Percentiles rank a stretch among this genome's conserved stretches.
These are phyloP conservation scores for Suillus sp. DNA, from an alignment of 768 basidiomycete species.

Conservation along the genomic window DNA sequence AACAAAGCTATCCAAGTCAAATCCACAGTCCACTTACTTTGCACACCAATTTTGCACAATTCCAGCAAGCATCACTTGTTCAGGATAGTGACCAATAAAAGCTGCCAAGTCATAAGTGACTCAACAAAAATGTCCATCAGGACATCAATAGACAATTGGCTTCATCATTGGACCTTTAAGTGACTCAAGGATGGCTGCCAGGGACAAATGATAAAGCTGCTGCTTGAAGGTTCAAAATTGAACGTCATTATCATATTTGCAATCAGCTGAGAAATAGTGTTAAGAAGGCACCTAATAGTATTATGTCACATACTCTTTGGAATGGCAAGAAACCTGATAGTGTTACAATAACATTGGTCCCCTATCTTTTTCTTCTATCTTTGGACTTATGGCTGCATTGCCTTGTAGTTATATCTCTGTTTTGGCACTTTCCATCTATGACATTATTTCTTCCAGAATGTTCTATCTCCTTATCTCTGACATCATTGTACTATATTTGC, in stretches of 20 bases:
- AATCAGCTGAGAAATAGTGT: conserved; percentile 15
- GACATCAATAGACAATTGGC: conserved; percentile 26
- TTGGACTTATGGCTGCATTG: too few relatives aligned
- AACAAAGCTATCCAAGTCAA: too few relatives aligned
- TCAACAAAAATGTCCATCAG: conserved; percentile 34
- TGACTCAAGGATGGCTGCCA: conserved; percentile 29
- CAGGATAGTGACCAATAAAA: conserved; percentile 45
- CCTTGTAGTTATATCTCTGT: too few relatives aligned
- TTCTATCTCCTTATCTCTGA: too few relatives aligned
- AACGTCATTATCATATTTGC: conserved; percentile 3
- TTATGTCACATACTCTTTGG: conserved; percentile 35
- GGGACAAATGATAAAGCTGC: conserved; percentile 28
- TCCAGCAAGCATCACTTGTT: conserved; percentile 37
- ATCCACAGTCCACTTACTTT: too few relatives aligned
- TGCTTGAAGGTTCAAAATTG: conserved; percentile 25
- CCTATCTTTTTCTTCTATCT: too few relatives aligned
- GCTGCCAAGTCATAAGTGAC: conserved; percentile 37
- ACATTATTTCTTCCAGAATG: too few relatives aligned
- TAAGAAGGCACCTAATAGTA: too few relatives aligned
- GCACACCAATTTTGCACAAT: conserved; percentile 41
- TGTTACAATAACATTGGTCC: too few relatives aligned
- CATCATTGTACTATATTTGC: too few relatives aligned
- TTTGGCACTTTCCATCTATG: too few relatives aligned
- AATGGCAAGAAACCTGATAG: conserved; percentile 33
- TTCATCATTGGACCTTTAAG: too few relatives aligned